Evolutionary conservation across 192 early-diverging fungal species (phyloP).

Genomic region (Coemansia sp.): DNA sequence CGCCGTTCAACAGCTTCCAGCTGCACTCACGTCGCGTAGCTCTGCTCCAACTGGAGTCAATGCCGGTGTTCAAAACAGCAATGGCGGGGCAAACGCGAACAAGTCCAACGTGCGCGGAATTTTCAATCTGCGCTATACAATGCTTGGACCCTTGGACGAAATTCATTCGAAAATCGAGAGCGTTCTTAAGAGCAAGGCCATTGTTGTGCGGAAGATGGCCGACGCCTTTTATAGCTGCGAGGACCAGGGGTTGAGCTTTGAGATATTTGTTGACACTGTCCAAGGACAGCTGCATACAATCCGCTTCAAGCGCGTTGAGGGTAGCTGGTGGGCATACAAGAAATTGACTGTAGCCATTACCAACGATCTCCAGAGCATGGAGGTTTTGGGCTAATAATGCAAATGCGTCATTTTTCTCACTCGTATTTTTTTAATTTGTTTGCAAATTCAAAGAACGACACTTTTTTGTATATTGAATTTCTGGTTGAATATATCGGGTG

Average conservation of each 20-base stretch:
- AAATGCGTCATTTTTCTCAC: no score
- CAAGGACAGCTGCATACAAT: constrained; percentile 47
- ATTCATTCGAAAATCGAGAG: constrained; percentile 34
- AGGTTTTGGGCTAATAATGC: background rate
- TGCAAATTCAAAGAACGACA: constrained; percentile 9
- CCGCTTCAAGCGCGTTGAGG: constrained; percentile 41
- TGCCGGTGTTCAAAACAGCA: background rate
- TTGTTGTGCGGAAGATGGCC: constrained; percentile 32
- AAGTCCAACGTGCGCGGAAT: constrained; percentile 23
- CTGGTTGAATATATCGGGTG: no score
- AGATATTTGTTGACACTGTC: constrained; percentile 35
- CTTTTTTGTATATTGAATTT: no score
- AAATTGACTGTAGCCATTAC: constrained; percentile 42
- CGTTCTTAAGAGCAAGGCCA: constrained; percentile 35
- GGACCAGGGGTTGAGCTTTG: constrained; percentile 39
- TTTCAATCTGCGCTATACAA: constrained; percentile 41
- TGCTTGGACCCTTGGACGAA: constrained; percentile 45
- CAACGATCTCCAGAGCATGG: constrained; percentile 32
- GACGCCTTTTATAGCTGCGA: constrained; percentile 37
- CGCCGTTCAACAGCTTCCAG: constrained; percentile 35
- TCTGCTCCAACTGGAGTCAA: constrained; percentile 23
- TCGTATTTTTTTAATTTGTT: background rate
- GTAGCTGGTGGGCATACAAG: constrained; percentile 48
- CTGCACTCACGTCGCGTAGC: constrained; percentile 36
- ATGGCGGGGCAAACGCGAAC: constrained; percentile 1